A percentile compares a stretch with the other conserved stretches of the same genome.
phyloP scores from a whole-genome alignment of 345 rosid genomes.

The Populus pruinosa region DNA sequence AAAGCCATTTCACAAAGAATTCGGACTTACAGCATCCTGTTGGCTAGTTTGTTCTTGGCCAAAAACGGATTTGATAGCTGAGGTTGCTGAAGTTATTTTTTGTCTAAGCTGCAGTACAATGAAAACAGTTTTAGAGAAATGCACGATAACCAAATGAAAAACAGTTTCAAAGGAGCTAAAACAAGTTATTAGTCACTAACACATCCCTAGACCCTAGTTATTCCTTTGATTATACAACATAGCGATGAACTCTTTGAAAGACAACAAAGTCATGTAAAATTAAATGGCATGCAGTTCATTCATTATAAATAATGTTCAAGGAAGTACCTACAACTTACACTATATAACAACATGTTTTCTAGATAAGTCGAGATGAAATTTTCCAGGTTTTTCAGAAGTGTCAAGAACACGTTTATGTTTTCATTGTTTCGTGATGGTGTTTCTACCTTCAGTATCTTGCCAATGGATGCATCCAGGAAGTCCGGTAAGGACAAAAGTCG shows the following conservation, averaged over 20 bases:
- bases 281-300: background rate
- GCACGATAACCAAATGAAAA: background rate
- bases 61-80: conserved; percentile 92
- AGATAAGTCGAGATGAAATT: background rate
- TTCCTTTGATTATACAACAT: background rate
- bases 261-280: background rate
- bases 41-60: conserved; percentile 58
- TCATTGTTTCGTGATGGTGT: background rate
- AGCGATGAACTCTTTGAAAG: background rate
- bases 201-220: background rate
- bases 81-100: conserved; percentile 85
- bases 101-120: conserved; percentile 67
- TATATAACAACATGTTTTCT: background rate
- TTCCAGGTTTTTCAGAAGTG: background rate
- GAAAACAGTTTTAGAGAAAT: conserved; percentile 6
- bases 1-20: conserved; percentile 12
- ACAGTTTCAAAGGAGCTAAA: background rate
- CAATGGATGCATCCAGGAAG: conserved; percentile 93
- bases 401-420: background rate
- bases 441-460: conserved; percentile 88
- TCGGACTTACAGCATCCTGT: conserved; percentile 61
- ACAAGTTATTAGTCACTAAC: background rate
- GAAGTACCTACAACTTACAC: background rate
- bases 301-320: background rate
- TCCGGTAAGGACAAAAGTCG: conserved; percentile 90